These are phyloP conservation scores for Xylaria polymorpha DNA, from an alignment of 2,329 filamentous ascomycete genomes.

Conservation along the genomic window DNA sequence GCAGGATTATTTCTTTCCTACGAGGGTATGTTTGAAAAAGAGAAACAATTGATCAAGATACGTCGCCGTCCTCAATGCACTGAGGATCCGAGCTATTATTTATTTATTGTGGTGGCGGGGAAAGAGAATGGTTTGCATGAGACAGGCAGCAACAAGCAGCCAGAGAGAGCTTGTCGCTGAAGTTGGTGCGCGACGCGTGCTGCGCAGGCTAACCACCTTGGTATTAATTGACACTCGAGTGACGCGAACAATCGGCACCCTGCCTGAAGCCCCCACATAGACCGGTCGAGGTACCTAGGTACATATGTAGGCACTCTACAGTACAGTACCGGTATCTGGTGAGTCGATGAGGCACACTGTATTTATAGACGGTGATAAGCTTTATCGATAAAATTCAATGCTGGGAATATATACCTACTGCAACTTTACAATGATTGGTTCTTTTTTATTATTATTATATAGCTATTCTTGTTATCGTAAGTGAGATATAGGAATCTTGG, in stretches of 20 bases:
- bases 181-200: constrained; percentile 32
- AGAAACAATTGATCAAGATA: constrained; percentile 6
- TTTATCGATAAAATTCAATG: not conserved
- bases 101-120: not conserved
- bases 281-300: too few species aligned
- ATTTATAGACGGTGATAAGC: not conserved
- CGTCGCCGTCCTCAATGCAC: not conserved
- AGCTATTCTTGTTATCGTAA: too few species aligned
- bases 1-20: not conserved
- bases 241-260: too few species aligned
- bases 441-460: too few species aligned
- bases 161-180: constrained; percentile 12
- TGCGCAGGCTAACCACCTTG: constrained; percentile 40
- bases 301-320: too few species aligned
- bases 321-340: too few species aligned
- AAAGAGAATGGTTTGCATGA: constrained; percentile 14
- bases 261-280: too few species aligned
- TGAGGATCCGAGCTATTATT: not conserved
- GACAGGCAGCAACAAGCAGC: constrained; percentile 13
- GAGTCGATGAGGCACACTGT: not conserved
- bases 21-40: not conserved
- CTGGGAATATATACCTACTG: too few species aligned
- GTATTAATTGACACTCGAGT: too few species aligned
- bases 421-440: too few species aligned
- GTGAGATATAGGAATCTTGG: too few species aligned